Evolutionary conservation across 2,329 filamentous ascomycete genomes (phyloP), one percentile per base, ranked within the genome.

Genomic region (Chrysoporthe cubensis): DNA sequence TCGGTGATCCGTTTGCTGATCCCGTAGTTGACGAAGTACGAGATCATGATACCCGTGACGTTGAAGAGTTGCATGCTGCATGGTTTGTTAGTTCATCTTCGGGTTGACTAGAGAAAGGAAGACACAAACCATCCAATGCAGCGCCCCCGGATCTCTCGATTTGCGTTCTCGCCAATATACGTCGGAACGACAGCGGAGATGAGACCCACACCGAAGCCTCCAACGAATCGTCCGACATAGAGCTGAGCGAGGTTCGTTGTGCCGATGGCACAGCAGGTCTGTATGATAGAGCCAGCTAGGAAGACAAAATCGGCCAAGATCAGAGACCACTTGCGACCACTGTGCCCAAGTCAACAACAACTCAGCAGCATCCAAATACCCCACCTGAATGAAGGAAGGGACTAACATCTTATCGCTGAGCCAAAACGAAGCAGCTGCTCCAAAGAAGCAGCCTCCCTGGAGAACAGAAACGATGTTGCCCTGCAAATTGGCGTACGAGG

Each of bases 351-450:
- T 58, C 34, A 43, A 9, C 6, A 42, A 54, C 3, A 37, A 13
- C 18, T 7, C 21, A 13, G 14, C 5, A 32, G n/a, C 4, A n/a
- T n/a, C 16, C 16, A 34, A 6, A 48, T 40, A 37, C 26, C 9
- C 18, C 42, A 37, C 13, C n/a, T 7, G 8, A 42, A 21, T 8
- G 16, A 5, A 21, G 21, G 18, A 11, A n/a, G 26, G 14, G 21
- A 44, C 59, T 4, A 16, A 62, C 50, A 85, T 80, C 11, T 86
- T 89, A 79, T 88, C 81, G 81, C 90, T 80, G 61, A 79, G 80
- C 0, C 82, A 78, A 62, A 84, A 82, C 4, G 65, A 69, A 21
- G 65, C 54, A 11, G 64, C 66, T 18, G 65, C 69, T 13, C 65
- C 68, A 73, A 70, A 68, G 52, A 70, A 66, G 43, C 66, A 68